Evolutionary conservation across 352 stramenopile species (phyloP).

Genomic region (Phytophthora syringae): DNA sequence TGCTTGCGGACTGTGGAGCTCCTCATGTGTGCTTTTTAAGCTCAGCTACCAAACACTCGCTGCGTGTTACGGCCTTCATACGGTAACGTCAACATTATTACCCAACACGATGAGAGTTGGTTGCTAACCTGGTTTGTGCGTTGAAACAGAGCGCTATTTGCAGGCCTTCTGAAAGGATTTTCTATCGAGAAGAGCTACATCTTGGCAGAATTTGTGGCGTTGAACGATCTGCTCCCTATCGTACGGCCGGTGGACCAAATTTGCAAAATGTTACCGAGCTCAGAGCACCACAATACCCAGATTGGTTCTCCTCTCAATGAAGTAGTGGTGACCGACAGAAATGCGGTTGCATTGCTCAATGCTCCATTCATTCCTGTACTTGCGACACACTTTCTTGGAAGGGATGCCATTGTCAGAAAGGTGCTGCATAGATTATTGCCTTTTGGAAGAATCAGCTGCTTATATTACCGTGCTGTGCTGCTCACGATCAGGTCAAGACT

Average conservation of each 20-base stretch:
- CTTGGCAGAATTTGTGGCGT: slow-evolving; percentile 47
- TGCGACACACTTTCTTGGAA: slow-evolving; percentile 56
- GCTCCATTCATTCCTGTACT: slow-evolving; percentile 63
- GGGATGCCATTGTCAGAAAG: slow-evolving; percentile 56
- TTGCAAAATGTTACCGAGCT: slow-evolving; percentile 40
- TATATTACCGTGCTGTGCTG: slow-evolving; percentile 4
- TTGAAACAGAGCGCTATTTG: slow-evolving; percentile 56
- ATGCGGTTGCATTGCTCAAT: slow-evolving; percentile 44
- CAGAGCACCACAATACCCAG: slow-evolving; percentile 22
- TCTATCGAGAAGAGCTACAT: slow-evolving; percentile 45
- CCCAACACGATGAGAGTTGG: background rate
- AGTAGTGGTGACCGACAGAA: slow-evolving; percentile 15
- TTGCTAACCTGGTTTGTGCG: slow-evolving; percentile 6
- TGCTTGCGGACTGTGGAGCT: slow-evolving; percentile 55
- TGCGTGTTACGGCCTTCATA: slow-evolving; percentile 56
- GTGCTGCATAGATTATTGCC: slow-evolving; percentile 22
- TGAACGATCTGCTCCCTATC: slow-evolving; percentile 47
- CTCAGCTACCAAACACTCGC: slow-evolving; percentile 41
- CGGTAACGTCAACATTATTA: slow-evolving; percentile 30
- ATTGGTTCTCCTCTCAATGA: slow-evolving; percentile 24
- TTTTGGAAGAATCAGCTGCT: background rate
- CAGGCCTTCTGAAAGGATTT: slow-evolving; percentile 51
- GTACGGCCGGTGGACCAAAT: slow-evolving; percentile 31
- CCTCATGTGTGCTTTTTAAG: slow-evolving; percentile 67
- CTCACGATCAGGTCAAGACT: slow-evolving; percentile 37